Conservation (phyloP, 352 stramenopile genomes). For the Phytophthora constricta region DNA sequence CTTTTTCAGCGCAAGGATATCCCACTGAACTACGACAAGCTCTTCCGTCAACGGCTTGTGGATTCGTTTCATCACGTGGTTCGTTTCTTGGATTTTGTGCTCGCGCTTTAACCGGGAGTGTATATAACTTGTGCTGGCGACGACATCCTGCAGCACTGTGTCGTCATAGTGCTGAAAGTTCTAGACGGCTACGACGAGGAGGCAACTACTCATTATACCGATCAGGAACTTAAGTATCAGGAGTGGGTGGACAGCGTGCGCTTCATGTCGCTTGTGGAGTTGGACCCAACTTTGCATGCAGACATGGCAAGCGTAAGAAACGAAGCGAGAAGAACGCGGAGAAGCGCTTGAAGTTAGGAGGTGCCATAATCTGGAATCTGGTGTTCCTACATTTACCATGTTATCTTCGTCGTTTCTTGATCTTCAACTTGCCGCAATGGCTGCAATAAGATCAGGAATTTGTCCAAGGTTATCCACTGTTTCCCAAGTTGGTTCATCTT, state of each 20-base stretch:
- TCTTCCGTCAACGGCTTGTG: background rate
- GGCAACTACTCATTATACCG: background rate
- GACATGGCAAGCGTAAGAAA: background rate
- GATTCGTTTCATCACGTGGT: background rate
- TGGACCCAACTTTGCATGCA: background rate
- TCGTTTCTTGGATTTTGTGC: background rate
- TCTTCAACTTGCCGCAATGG: background rate
- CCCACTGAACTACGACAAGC: background rate
- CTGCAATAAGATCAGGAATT: background rate
- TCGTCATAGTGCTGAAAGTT: background rate
- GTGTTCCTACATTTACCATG: no score
- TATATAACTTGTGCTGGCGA: background rate
- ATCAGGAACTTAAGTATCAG: background rate
- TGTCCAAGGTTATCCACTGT: background rate
- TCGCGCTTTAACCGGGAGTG: background rate
- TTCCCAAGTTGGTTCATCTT: no score
- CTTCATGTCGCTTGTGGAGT: background rate
- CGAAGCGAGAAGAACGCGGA: background rate
- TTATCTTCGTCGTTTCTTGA: background rate
- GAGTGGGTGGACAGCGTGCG: background rate
- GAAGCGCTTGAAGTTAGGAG: background rate
- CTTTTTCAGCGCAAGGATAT: background rate
- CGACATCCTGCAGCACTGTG: background rate
- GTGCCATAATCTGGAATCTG: no score
- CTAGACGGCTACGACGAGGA: background rate